phyloP scores from a whole-genome alignment of 352 stramenopile genomes.

The Plasmopara halstedii region DNA sequence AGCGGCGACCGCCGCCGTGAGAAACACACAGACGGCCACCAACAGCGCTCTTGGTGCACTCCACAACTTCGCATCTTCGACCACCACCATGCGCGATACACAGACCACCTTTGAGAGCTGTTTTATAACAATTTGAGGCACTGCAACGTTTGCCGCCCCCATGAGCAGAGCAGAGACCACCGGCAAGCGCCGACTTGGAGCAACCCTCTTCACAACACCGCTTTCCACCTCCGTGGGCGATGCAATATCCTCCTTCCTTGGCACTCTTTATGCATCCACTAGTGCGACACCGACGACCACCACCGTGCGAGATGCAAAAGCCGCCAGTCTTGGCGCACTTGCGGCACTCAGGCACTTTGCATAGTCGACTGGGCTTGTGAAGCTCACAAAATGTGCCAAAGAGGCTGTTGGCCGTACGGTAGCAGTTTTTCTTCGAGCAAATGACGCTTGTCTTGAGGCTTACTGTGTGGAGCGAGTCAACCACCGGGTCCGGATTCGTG shows the following conservation, averaged over 20 bases:
- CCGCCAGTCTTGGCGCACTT: conserved; percentile 79
- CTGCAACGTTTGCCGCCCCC: conserved; percentile 73
- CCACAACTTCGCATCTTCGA: conserved; percentile 65
- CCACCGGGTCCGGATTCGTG: conserved; percentile 54
- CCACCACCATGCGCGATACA: conserved; percentile 79
- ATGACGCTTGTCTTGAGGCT: conserved; percentile 80
- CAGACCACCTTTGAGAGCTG: conserved; percentile 59
- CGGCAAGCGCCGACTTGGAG: conserved; percentile 75
- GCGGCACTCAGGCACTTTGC: conserved; percentile 48
- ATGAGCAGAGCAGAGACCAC: conserved; percentile 77
- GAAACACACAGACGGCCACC: conserved; percentile 60
- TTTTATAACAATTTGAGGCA: conserved; percentile 65
- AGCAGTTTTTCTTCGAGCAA: conserved; percentile 70
- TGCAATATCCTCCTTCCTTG: conserved; percentile 76
- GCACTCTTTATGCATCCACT: conserved; percentile 77
- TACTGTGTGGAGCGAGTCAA: conserved; percentile 58
- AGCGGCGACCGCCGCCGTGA: conserved; percentile 66
- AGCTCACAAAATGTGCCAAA: conserved; percentile 76
- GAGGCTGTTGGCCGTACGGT: conserved; percentile 62
- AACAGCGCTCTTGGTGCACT: conserved; percentile 61
- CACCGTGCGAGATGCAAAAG: conserved; percentile 67
- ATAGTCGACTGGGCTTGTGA: conserved; percentile 79
- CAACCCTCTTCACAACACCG: conserved; percentile 64
- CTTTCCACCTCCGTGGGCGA: conserved; percentile 78
- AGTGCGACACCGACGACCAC: conserved; percentile 60